A percentile compares a stretch with the other conserved stretches of the same genome.
Evolutionary conservation across 306 rosid genomes (phyloP).

Genomic region (Cicer chorassanicum): DNA sequence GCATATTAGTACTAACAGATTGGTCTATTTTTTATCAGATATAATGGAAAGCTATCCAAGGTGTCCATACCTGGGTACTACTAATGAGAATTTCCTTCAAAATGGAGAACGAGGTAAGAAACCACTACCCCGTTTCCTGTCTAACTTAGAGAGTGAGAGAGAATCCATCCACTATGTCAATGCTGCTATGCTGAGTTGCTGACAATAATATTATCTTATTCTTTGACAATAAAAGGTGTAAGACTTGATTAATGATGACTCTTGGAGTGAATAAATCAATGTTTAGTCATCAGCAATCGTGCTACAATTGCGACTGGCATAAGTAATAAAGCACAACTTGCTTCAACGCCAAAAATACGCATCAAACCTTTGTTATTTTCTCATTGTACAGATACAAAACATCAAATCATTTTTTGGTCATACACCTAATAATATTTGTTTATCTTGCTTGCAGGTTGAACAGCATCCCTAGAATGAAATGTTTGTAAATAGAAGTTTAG

Average conservation of each 20-base stretch:
- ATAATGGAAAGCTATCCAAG: conserved; percentile 80
- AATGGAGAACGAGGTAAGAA: conserved; percentile 70
- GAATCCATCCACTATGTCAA: conserved; percentile 1
- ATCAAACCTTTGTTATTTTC: not conserved
- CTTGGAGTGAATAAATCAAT: conserved; percentile 24
- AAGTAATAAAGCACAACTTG: not conserved
- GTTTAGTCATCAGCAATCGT: not conserved
- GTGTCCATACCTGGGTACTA: conserved; percentile 69
- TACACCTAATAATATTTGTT: conserved; percentile 13
- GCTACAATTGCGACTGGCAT: not conserved
- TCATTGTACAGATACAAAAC: not conserved
- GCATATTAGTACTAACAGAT: not conserved
- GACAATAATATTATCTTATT: conserved; percentile 35
- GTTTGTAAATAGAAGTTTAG: conserved; percentile 58
- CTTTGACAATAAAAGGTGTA: conserved; percentile 60
- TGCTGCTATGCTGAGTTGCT: conserved; percentile 33
- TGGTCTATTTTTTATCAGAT: conserved; percentile 53
- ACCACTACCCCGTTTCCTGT: not conserved
- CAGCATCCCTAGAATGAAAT: conserved; percentile 39
- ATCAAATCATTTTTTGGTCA: conserved; percentile 17
- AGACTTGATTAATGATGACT: conserved; percentile 64
- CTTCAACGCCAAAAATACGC: not conserved
- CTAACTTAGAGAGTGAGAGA: conserved; percentile 17
- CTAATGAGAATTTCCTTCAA: conserved; percentile 64
- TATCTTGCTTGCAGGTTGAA: conserved; percentile 53